Evolutionary conservation across 495 filamentous ascomycete species (phyloP).

Genomic region (Penicillium waksmanii): DNA sequence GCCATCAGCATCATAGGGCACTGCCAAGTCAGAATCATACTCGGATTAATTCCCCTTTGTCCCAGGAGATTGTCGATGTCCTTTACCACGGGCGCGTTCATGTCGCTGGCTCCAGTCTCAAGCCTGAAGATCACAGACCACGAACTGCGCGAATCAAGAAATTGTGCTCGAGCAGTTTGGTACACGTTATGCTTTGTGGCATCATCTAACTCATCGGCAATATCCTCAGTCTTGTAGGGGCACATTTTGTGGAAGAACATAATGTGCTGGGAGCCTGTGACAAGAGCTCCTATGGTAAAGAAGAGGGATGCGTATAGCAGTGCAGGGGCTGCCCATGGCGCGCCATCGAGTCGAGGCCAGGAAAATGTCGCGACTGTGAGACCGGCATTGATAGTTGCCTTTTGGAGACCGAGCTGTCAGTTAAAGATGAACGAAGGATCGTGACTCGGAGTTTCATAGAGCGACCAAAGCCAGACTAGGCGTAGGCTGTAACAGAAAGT

Average conservation of each 20-base stretch:
- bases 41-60: not conserved
- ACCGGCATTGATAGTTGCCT: constrained; percentile 1
- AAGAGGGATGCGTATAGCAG: not conserved
- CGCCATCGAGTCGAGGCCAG: not conserved
- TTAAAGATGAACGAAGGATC: not conserved
- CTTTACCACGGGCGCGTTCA: not conserved
- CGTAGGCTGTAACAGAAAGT: not conserved
- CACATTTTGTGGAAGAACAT: constrained; percentile 2
- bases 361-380: not conserved
- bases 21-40: constrained; percentile 1
- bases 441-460: too few relatives aligned
- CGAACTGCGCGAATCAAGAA: not conserved
- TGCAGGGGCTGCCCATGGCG: not conserved
- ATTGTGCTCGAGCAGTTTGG: not conserved
- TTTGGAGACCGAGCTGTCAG: not conserved
- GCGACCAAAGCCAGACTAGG: not conserved
- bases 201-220: not conserved
- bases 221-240: not conserved
- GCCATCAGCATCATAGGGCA: constrained; percentile 2
- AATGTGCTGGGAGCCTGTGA: not conserved
- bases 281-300: not conserved
- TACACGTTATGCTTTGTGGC: constrained; percentile 1
- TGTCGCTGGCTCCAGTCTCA: not conserved
- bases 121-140: not conserved
- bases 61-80: not conserved